A percentile compares a stretch with the other conserved stretches of the same genome.
phyloP scores from a whole-genome alignment of 805 yeast species.

The Saccharomycopsis vini region DNA sequence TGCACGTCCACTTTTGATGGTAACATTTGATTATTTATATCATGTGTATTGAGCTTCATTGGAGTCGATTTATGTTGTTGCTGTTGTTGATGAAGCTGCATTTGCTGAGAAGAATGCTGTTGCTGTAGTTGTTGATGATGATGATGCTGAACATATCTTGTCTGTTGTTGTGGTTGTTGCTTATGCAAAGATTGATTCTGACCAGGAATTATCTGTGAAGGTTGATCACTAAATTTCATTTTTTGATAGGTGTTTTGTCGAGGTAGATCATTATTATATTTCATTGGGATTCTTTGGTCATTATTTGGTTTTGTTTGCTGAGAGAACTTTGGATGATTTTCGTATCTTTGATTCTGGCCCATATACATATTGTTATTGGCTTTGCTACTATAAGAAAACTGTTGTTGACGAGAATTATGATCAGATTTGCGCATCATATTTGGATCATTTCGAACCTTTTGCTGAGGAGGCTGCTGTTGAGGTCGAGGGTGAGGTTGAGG shows the following conservation, averaged over 20 bases:
- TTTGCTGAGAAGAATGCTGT: not conserved
- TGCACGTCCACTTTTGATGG: too few relatives aligned
- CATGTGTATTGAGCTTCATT: too few relatives aligned
- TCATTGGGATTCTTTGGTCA: not conserved
- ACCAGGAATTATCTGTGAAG: not conserved
- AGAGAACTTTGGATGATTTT: too few relatives aligned
- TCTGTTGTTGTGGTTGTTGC: constrained; percentile 6
- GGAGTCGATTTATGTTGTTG: constrained; percentile 5
- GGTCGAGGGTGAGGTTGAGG: not conserved
- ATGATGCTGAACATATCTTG: not conserved
- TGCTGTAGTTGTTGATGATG: constrained; percentile 1
- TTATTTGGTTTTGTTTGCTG: too few relatives aligned
- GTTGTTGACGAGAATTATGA: too few relatives aligned
- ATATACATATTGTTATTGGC: too few relatives aligned
- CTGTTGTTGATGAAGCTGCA: not conserved
- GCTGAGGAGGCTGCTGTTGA: not conserved
- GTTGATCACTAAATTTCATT: too few relatives aligned
- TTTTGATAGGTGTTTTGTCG: too few relatives aligned
- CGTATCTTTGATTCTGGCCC: too few relatives aligned
- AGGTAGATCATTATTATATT: not conserved
- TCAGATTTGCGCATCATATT: too few relatives aligned
- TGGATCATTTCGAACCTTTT: not conserved
- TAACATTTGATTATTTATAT: too few relatives aligned
- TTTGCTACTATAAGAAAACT: too few relatives aligned
- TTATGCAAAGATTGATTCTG: not conserved